Evolutionary conservation across 139 green algal species (phyloP).

Genomic region (Marvania coccoides): DNA sequence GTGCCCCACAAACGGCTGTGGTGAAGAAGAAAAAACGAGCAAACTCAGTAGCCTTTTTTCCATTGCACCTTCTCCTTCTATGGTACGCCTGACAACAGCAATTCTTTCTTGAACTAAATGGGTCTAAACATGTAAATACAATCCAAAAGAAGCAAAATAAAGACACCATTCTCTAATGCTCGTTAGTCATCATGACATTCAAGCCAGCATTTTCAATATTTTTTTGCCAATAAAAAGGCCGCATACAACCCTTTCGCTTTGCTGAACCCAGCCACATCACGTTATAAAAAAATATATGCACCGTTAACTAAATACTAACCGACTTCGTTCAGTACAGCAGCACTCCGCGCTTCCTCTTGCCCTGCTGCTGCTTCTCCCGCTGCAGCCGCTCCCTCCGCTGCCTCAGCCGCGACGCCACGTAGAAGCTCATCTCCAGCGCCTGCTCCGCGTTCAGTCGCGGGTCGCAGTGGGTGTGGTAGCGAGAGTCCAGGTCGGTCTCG

Average conservation of each 20-base stretch:
- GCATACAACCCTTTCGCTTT: too few relatives aligned
- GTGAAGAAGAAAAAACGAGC: too few relatives aligned
- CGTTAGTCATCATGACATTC: too few relatives aligned
- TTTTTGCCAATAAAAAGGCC: not conserved
- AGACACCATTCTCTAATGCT: not conserved
- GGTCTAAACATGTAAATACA: not conserved
- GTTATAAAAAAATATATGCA: too few relatives aligned
- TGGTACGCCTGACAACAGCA: too few relatives aligned
- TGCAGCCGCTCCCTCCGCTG: slow-evolving; percentile 20
- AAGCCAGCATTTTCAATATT: not conserved
- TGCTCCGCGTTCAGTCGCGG: slow-evolving; percentile 97
- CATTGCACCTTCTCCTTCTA: too few relatives aligned
- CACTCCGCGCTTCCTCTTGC: not conserved
- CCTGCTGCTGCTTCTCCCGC: slow-evolving; percentile 3
- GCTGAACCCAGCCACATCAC: too few relatives aligned
- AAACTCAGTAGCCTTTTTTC: too few relatives aligned
- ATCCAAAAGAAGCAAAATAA: not conserved
- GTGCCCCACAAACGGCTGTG: slow-evolving; percentile 26
- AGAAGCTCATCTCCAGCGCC: slow-evolving; percentile 97
- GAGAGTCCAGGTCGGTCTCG: slow-evolving; percentile 74
- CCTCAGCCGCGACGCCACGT: slow-evolving; percentile 76
- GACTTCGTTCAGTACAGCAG: slow-evolving; percentile 15
- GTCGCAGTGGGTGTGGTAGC: slow-evolving; percentile 99
- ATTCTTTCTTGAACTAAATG: not conserved
- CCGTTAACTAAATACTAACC: not conserved